Percentiles rank a stretch among this genome's conserved stretches.
These are phyloP conservation scores for Phytophthora ramorum DNA, from an alignment of 352 stramenopile species.

Conservation along the genomic window DNA sequence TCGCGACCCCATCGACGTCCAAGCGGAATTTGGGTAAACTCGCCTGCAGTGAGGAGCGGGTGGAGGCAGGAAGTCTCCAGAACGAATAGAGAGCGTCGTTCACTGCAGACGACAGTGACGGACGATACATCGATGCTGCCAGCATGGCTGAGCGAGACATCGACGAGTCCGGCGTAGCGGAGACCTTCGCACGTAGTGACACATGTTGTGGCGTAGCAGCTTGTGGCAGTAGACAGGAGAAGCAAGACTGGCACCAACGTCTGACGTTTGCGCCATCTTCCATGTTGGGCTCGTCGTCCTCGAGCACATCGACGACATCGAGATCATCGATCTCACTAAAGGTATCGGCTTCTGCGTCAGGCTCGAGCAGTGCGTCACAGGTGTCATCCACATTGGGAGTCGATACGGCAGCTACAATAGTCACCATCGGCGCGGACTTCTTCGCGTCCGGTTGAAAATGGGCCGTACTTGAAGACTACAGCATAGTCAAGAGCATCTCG, in stretches of 20 bases:
- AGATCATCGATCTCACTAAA: neutral
- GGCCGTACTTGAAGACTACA: no score
- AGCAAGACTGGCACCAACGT: no score
- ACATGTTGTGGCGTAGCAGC: neutral
- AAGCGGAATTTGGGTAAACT: constrained; percentile 25
- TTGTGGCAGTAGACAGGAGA: neutral
- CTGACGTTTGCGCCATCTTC: no score
- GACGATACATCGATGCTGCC: constrained; percentile 18
- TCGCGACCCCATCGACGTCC: constrained; percentile 21
- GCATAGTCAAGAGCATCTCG: no score
- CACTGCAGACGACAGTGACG: constrained; percentile 57
- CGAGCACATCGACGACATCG: no score
- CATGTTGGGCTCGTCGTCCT: no score
- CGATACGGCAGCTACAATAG: neutral
- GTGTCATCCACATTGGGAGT: constrained; percentile 2
- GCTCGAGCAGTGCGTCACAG: constrained; percentile 16
- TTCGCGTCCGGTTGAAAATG: no score
- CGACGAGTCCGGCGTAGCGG: neutral
- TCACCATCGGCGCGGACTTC: no score
- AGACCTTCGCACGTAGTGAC: neutral
- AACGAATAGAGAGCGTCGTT: constrained; percentile 56
- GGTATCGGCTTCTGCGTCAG: neutral
- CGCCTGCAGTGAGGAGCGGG: constrained; percentile 17
- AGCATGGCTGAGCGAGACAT: no score
- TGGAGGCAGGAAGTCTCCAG: constrained; percentile 44